Evolutionary conservation across 2,329 filamentous ascomycete genomes (phyloP), one percentile per base, ranked within the genome.

Genomic region (Ceratocystis destructans): DNA sequence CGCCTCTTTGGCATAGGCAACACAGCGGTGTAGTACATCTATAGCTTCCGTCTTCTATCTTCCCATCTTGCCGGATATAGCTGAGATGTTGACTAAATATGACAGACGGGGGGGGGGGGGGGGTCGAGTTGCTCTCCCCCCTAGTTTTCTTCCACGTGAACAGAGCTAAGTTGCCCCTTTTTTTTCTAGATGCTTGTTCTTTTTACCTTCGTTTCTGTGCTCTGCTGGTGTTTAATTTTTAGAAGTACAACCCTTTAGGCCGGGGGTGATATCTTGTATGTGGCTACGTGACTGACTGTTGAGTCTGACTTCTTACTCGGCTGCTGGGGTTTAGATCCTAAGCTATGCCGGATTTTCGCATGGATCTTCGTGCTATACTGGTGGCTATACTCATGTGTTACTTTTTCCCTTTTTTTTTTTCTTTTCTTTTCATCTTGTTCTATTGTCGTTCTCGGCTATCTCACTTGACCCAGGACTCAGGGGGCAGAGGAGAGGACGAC

Each of bases 331-430:
- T 57, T 57, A 57, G 53, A 57, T 57, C 53, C 53, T 57, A 28
- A 33, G 31, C 53, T 57, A 57, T 57, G 53, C 53, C 53, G 53
- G 53, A 57, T 57, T 57, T 57, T 57, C 53, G n/a, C 53, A 57
- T 57, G 53, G 53, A 33, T 57, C 25, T 17, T 20, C 25, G 20
- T 37, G 33, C 33, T 37, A 37, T 37, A 10, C 46, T n/a, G 20
- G 17, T 22, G 46, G 8, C 46, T 22, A 6, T 50, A n/a, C 5
- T 22, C 12, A n/a, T 50, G 5, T 50, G 17, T 50, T 57, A 33
- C n/a, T 64, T 44, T 53, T 33, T 37, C 53, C 15, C 33, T 64
- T 41, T 45, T 22, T 55, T 64, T 4, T 22, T 55, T 64, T 4
- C 17, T 41, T 55, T 57, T n/a, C 55, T 64, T 41, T 25, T 25